Evolutionary conservation across 768 basidiomycete genomes (phyloP).

Genomic region (Boletus pseudopeckii): DNA sequence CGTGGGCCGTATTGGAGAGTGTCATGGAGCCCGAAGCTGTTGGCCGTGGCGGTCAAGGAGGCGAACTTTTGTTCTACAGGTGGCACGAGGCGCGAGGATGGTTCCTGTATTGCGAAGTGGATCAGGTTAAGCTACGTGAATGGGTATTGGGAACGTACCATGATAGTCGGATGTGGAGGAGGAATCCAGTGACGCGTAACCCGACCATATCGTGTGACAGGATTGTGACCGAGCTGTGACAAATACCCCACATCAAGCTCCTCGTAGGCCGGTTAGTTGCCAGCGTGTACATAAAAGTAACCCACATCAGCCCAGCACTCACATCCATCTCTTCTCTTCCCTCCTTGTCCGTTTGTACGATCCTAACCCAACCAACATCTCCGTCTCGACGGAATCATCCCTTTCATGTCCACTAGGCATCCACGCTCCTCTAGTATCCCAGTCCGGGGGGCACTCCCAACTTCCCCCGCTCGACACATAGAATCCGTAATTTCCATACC

Average conservation of each 20-base stretch:
- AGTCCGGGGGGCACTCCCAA: slow-evolving; percentile 45
- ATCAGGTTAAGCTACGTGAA: not conserved
- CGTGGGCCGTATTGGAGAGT: slow-evolving; percentile 81
- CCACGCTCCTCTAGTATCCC: slow-evolving; percentile 67
- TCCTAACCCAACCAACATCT: not conserved
- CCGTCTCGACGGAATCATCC: not conserved
- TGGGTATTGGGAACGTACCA: slow-evolving; percentile 15
- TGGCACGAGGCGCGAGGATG: slow-evolving; percentile 66
- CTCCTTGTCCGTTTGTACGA: not conserved
- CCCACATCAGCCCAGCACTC: not conserved
- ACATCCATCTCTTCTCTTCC: not conserved
- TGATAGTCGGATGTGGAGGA: slow-evolving; percentile 7
- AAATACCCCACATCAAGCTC: slow-evolving; percentile 13
- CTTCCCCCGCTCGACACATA: slow-evolving; percentile 53
- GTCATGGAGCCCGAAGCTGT: slow-evolving; percentile 83
- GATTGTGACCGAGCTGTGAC: slow-evolving; percentile 31
- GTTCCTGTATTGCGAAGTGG: slow-evolving; percentile 27
- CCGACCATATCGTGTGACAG: slow-evolving; percentile 17
- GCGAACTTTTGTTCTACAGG: slow-evolving; percentile 51
- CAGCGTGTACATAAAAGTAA: slow-evolving; percentile 10
- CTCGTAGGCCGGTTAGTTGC: not conserved
- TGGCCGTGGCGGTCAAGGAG: slow-evolving; percentile 63
- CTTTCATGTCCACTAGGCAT: slow-evolving; percentile 46
- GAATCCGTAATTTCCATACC: slow-evolving; percentile 67
- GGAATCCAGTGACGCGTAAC: slow-evolving; percentile 17